Percentiles rank a stretch among this genome's conserved stretches.
Conservation (phyloP, 306 rosid species). For the apple (Malus domestica) region DNA sequence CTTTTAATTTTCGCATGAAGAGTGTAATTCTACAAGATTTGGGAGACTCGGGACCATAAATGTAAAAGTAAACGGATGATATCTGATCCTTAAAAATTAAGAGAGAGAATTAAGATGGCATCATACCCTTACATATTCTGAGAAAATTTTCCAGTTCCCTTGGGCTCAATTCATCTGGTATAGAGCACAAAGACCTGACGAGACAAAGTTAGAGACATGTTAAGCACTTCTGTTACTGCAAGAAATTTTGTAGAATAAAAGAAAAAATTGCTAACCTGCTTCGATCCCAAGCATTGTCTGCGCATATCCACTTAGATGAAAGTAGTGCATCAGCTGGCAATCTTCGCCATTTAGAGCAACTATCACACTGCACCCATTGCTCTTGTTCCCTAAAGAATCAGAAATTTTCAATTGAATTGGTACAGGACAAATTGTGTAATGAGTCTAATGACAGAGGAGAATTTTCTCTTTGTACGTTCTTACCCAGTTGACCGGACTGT, state of each 20-base stretch:
- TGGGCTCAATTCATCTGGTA: constrained; percentile 72
- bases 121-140: constrained; percentile 68
- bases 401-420: constrained; percentile 1
- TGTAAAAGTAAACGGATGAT: neutral
- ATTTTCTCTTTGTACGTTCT: constrained; percentile 14
- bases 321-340: constrained; percentile 76
- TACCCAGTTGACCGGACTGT: constrained; percentile 71
- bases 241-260: neutral
- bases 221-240: constrained; percentile 8
- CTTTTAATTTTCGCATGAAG: neutral
- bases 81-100: constrained; percentile 3
- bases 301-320: constrained; percentile 84
- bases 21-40: neutral
- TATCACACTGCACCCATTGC: constrained; percentile 97
- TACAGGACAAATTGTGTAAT: neutral
- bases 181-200: constrained; percentile 80
- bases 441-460: neutral
- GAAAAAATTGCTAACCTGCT: constrained; percentile 45
- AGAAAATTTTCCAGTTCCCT: constrained; percentile 78
- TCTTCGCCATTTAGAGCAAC: constrained; percentile 88
- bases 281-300: constrained; percentile 81
- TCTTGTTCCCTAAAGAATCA: constrained; percentile 56
- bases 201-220: constrained; percentile 18
- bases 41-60: neutral
- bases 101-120: constrained; percentile 6